Conservation (phyloP, 306 rosid species). For the Lablab purpureus region DNA sequence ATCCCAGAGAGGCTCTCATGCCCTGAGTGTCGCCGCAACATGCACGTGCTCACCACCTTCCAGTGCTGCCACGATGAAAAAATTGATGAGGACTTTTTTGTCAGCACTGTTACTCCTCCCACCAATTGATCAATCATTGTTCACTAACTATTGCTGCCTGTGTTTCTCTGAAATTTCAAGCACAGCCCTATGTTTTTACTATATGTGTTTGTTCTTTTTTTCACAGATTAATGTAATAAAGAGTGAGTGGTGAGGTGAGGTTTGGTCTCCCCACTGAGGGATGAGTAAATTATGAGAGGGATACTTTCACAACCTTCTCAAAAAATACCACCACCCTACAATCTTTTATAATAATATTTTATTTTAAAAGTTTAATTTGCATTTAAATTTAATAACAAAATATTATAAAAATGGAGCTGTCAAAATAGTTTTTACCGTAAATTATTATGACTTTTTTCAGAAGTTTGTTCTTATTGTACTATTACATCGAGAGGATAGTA, state of each 20-base stretch:
- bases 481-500: neutral
- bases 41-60: slow-evolving; percentile 65
- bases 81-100: slow-evolving; percentile 41
- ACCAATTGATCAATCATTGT: slow-evolving; percentile 10
- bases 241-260: neutral
- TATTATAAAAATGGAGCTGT: no score
- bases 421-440: no score
- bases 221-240: slow-evolving; percentile 17
- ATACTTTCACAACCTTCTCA: no score
- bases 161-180: slow-evolving; percentile 1
- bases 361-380: no score
- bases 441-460: neutral
- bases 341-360: no score
- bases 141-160: neutral
- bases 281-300: neutral
- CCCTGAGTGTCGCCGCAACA: slow-evolving; percentile 58
- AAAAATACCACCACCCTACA: no score
- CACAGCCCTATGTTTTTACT: neutral
- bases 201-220: neutral
- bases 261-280: neutral
- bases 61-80: slow-evolving; percentile 64
- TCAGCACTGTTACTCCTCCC: slow-evolving; percentile 37
- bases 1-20: slow-evolving; percentile 57
- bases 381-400: no score
- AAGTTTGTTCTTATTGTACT: neutral